Conservation (phyloP, 805 yeast genomes). For the Helenozyma baotianmanensis region DNA sequence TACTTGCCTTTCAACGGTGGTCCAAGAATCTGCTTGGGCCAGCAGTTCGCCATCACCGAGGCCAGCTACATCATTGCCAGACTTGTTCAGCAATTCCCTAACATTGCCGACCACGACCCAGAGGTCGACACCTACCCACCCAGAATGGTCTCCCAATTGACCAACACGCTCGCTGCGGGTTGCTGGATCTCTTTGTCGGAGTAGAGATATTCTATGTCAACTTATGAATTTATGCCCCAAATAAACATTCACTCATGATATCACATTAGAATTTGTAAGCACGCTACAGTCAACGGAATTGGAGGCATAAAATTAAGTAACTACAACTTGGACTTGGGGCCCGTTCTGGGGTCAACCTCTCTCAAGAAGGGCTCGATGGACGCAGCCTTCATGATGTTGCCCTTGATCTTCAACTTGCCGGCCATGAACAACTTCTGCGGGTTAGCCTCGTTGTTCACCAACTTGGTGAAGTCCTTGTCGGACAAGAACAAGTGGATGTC, state of each 20-base stretch:
- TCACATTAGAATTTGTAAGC: not conserved
- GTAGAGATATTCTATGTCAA: not conserved
- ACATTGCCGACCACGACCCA: slow-evolving; percentile 3
- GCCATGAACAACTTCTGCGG: slow-evolving; percentile 6
- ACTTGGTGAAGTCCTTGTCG: slow-evolving; percentile 6
- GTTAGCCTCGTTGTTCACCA: slow-evolving; percentile 8
- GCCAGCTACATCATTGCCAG: slow-evolving; percentile 3
- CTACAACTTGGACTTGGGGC: slow-evolving; percentile 7
- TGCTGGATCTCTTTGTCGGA: slow-evolving; percentile 5
- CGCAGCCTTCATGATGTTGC: slow-evolving; percentile 10
- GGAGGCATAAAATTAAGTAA: not conserved
- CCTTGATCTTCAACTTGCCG: slow-evolving; percentile 8
- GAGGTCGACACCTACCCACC: slow-evolving; percentile 7
- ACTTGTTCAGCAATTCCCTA: slow-evolving; percentile 3
- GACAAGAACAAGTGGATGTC: slow-evolving; percentile 7
- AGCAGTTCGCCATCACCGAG: slow-evolving; percentile 5
- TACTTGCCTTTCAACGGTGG: slow-evolving; percentile 13
- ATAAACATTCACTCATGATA: not conserved
- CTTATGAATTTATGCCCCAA: not conserved
- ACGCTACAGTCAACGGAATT: not conserved
- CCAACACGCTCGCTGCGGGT: slow-evolving; percentile 5
- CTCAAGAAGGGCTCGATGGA: slow-evolving; percentile 7
- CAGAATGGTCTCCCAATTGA: slow-evolving; percentile 7
- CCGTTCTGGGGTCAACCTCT: slow-evolving; percentile 6
- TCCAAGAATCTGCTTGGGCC: slow-evolving; percentile 13